Percentiles rank a stretch among this genome's conserved stretches.
phyloP scores from a whole-genome alignment of 768 basidiomycete genomes.

The Leucogyrophana mollusca region DNA sequence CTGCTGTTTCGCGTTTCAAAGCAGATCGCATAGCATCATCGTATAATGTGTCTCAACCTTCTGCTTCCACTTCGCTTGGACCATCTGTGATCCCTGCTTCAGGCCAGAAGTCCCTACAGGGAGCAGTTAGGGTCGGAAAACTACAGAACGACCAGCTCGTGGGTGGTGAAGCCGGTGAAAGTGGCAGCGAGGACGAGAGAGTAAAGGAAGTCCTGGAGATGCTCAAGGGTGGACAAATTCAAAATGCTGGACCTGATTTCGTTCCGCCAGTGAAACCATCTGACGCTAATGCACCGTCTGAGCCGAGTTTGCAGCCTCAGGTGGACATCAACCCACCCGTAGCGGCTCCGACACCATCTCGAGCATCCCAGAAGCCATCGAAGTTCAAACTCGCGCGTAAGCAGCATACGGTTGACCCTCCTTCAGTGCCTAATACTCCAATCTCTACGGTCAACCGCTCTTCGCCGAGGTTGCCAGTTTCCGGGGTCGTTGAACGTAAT shows the following conservation, averaged over 20 bases:
- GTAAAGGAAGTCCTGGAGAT: constrained; percentile 52
- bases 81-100: constrained; percentile 43
- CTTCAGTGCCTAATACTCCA: constrained; percentile 22
- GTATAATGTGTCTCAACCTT: constrained; percentile 40
- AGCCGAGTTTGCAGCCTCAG: background rate
- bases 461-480: constrained; percentile 33
- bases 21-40: constrained; percentile 51
- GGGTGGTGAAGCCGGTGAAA: constrained; percentile 50
- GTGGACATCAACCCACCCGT: background rate
- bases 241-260: constrained; percentile 52
- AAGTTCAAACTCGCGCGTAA: constrained; percentile 45
- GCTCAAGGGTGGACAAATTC: constrained; percentile 47
- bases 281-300: background rate
- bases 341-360: constrained; percentile 2
- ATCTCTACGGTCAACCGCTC: constrained; percentile 29
- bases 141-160: constrained; percentile 50
- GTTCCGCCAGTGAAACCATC: constrained; percentile 7
- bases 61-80: constrained; percentile 38
- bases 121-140: constrained; percentile 56
- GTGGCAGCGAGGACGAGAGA: constrained; percentile 51
- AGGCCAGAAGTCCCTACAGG: constrained; percentile 46
- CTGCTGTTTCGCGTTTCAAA: constrained; percentile 64
- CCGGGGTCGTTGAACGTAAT: constrained; percentile 24
- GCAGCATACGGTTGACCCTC: constrained; percentile 1
- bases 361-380: constrained; percentile 39